These are phyloP conservation scores for Penicillium sp. DNA, from an alignment of 2,329 filamentous ascomycete genomes.

Conservation along the genomic window DNA sequence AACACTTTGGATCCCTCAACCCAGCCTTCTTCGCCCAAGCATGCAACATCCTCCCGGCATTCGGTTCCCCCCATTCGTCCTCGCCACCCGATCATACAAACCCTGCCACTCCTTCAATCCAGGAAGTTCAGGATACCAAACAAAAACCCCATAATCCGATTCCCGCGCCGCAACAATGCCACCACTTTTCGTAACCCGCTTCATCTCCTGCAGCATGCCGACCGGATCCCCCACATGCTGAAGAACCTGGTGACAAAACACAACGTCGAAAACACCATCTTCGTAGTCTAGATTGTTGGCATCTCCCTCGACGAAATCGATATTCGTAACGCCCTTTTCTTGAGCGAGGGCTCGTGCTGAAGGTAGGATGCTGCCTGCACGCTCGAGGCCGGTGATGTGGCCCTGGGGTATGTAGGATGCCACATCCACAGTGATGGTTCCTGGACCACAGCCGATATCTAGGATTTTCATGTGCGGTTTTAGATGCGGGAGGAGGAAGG, in stretches of 20 bases:
- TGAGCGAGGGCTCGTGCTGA: conserved; percentile 29
- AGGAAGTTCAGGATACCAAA: conserved; percentile 27
- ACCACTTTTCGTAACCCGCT: conserved; percentile 49
- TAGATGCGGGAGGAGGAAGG: conserved; percentile 40
- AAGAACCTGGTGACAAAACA: conserved; percentile 56
- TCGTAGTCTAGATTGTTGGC: conserved; percentile 41
- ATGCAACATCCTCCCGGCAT: conserved; percentile 24
- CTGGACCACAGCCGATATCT: conserved; percentile 44
- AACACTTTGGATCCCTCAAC: conserved; percentile 14
- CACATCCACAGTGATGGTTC: conserved; percentile 41
- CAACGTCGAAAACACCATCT: conserved; percentile 55
- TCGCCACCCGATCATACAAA: conserved; percentile 26
- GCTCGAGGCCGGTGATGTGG: conserved; percentile 36
- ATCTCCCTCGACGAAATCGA: conserved; percentile 35
- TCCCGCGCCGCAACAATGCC: conserved; percentile 50
- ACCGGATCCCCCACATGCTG: conserved; percentile 52
- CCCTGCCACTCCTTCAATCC: conserved; percentile 25
- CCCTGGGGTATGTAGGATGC: conserved; percentile 38
- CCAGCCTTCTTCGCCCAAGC: conserved; percentile 30
- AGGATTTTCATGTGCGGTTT: conserved; percentile 36
- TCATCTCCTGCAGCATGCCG: conserved; percentile 50
- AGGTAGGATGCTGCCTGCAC: conserved; percentile 26
- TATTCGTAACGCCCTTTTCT: conserved; percentile 29
- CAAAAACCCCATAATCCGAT: conserved; percentile 26
- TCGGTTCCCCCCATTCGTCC: conserved; percentile 31